Conservation (phyloP, 192 early-diverging fungal genomes). For the Podila epicladia region DNA sequence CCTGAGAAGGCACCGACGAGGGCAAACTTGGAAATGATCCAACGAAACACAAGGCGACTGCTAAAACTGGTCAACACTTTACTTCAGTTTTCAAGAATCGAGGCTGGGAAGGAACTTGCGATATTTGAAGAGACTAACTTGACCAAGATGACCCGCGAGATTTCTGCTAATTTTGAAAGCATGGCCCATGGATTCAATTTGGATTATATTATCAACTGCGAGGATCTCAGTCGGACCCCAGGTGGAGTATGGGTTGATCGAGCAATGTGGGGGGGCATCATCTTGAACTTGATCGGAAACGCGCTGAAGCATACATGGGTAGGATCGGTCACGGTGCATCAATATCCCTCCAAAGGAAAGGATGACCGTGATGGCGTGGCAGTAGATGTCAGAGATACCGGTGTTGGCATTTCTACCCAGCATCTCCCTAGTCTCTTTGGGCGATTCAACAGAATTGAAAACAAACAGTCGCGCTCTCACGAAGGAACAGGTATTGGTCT, state of each 20-base stretch:
- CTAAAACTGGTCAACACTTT: constrained; percentile 66
- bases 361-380: constrained; percentile 49
- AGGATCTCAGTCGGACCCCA: constrained; percentile 18
- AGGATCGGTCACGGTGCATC: constrained; percentile 60
- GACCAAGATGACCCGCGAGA: constrained; percentile 54
- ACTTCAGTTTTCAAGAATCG: constrained; percentile 64
- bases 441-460: constrained; percentile 67
- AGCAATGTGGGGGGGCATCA: constrained; percentile 70
- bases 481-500: constrained; percentile 73
- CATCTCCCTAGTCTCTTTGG: constrained; percentile 63
- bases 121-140: constrained; percentile 58
- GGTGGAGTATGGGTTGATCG: constrained; percentile 58
- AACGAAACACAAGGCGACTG: constrained; percentile 60
- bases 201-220: constrained; percentile 53
- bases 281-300: constrained; percentile 67
- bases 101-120: constrained; percentile 64
- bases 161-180: constrained; percentile 65
- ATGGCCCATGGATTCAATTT: constrained; percentile 58
- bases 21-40: constrained; percentile 50
- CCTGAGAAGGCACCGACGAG: constrained; percentile 28
- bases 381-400: constrained; percentile 43
- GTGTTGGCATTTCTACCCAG: constrained; percentile 64
- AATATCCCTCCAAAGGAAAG: constrained; percentile 52
- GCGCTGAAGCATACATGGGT: constrained; percentile 59
- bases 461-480: constrained; percentile 58